Evolutionary conservation across 73 alveolate species (phyloP), one percentile per base, ranked within the genome.

Genomic region (Tetrahymena borealis): DNA sequence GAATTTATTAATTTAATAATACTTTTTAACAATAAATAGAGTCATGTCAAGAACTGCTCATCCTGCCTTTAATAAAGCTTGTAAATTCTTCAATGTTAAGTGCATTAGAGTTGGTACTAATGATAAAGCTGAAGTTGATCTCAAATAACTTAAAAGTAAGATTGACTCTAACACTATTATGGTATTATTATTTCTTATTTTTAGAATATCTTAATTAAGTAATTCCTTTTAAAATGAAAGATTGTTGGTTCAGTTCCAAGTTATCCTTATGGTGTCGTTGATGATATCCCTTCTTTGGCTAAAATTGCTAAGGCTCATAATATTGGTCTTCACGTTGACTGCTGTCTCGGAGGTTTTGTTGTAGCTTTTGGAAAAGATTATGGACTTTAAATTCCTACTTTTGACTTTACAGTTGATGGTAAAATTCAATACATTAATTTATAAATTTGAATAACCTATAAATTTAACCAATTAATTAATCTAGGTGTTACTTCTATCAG

Each of bases 401-500:
- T 97, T 91, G 99, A 99, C 94, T 99, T 99, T 91, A 94, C 98
- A 38, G 97, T 98, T 11, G 98, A 95, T 2, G 99, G 85, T 60
- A 60, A n/a, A 41, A 18, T 60, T 24, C 6, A 20, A 60, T 18
- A 18, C 28, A 15, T 60, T 60, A 28, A 4, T 6, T 6, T 0
- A 60, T 15, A 7, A 42, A 60, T 13, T 60, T 7, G 28, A 60
- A 60, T 60, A 35, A 4, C 7, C 28, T 20, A 20, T 24, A 42
- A 12, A 42, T 24, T 60, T 60, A 0, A 24, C 28, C 10, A 20
- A 20, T n/a, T 60, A 8, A 60, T 60, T 7, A 41, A 41, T 18
- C n/a, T 24, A 60, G 85, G 99, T 13, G 99, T 99, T 39, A 99
- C 99, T 12, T 96, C 99, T n/a, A 98, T 99, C 78, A 98, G 99